Evolutionary conservation across 805 yeast genomes (phyloP).

Genomic region (Huiozyma naganishii): DNA sequence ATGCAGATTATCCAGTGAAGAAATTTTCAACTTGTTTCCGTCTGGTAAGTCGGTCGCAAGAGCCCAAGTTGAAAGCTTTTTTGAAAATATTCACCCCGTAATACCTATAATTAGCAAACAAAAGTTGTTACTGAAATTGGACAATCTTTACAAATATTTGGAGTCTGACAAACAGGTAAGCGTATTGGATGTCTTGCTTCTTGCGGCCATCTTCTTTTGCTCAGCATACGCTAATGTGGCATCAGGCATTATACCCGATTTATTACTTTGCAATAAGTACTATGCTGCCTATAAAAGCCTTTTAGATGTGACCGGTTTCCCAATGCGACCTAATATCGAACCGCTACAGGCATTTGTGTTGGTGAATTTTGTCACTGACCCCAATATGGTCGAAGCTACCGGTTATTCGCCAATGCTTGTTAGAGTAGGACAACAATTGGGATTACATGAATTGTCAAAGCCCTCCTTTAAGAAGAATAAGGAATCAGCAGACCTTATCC

Average conservation of each 20-base stretch:
- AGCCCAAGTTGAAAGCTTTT: constrained; percentile 13
- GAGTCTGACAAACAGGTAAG: constrained; percentile 2
- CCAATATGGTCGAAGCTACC: constrained; percentile 20
- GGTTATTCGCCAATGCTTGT: constrained; percentile 20
- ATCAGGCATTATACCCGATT: constrained; percentile 15
- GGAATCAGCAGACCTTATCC: background rate
- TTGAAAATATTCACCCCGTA: constrained; percentile 18
- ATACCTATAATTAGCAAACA: constrained; percentile 15
- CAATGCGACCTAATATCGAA: constrained; percentile 14
- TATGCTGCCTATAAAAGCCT: constrained; percentile 13
- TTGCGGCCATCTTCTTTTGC: constrained; percentile 18
- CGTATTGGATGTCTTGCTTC: constrained; percentile 7
- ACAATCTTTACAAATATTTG: constrained; percentile 4
- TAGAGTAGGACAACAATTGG: constrained; percentile 20
- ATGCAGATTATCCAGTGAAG: constrained; percentile 7
- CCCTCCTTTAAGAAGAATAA: background rate
- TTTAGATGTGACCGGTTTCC: constrained; percentile 13
- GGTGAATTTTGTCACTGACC: constrained; percentile 21
- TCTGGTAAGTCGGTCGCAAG: constrained; percentile 7
- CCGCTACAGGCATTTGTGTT: constrained; percentile 15
- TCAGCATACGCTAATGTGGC: constrained; percentile 18
- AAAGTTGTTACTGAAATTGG: constrained; percentile 3
- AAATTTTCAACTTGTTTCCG: constrained; percentile 13
- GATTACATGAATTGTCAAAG: constrained; percentile 9
- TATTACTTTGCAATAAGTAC: constrained; percentile 16